phyloP scores from a whole-genome alignment of 768 basidiomycete genomes.

The Lactifluus volemus region DNA sequence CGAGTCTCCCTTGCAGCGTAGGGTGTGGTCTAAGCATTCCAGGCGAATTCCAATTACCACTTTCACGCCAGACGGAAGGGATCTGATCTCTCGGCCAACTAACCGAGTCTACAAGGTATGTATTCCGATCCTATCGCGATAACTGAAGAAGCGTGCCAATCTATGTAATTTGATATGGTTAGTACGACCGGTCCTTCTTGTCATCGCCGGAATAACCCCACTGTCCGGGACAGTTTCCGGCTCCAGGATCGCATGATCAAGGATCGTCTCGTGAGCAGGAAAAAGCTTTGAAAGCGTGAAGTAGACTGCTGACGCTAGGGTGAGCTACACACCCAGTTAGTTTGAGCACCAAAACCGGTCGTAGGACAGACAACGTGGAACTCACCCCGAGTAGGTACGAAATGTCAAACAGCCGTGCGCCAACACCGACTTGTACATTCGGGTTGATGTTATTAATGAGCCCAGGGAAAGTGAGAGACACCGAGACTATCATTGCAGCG shows the following conservation, averaged over 20 bases:
- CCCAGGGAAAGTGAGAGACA: conserved; percentile 68
- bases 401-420: conserved; percentile 52
- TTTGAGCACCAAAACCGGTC: neutral
- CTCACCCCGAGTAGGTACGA: conserved; percentile 68
- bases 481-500: conserved; percentile 55
- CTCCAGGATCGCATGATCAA: conserved; percentile 13
- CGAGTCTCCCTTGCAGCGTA: neutral
- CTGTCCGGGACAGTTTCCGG: neutral
- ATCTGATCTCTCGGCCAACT: neutral
- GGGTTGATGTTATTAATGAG: conserved; percentile 67
- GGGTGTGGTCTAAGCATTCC: neutral
- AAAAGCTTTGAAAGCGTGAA: conserved; percentile 13
- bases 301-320: conserved; percentile 12
- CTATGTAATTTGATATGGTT: neutral
- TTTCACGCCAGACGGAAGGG: neutral
- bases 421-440: conserved; percentile 51
- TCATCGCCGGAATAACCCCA: neutral
- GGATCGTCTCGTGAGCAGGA: conserved; percentile 17
- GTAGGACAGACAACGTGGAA: neutral
- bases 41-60: neutral
- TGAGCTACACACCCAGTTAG: conserved; percentile 1
- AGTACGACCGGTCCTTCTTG: neutral
- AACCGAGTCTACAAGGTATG: neutral
- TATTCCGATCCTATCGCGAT: neutral
- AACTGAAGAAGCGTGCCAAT: neutral